Base-by-base conservation (phyloP, 768 basidiomycete genomes). In the Trametes cinnabarina region DNA sequence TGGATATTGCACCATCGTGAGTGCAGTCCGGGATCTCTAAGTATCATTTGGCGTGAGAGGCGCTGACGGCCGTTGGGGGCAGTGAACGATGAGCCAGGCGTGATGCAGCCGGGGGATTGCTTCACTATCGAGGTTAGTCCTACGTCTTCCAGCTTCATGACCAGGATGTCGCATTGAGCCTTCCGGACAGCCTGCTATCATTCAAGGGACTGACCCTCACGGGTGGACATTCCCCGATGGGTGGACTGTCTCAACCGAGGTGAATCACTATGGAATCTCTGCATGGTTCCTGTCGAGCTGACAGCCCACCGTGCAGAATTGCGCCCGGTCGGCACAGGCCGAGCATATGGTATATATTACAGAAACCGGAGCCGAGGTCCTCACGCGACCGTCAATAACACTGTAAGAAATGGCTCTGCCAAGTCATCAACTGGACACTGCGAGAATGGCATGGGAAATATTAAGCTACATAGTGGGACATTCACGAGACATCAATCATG, bases 221-320 rank as follows among this genome's bases (percentile, higher is more conserved):
- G 83, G 83, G 2, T 88, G 87, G 83, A 82, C 92, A 56, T 95
- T 91, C 70, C 90, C 90, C 2, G 94, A 96, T 68, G 92, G 90
- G 23, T 96, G 94, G 94, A 94, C 92, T 3, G 85, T 88, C n/a
- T 89, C 90, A 0, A 94, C 93, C 0, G 86, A 90, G 77, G 94
- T 85, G 66, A 52, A 82, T 32, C 26, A 8, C 10, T 17, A 14
- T 19, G n/a, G 23, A 3, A 25, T 46, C 4, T 47, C 20, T 22
- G n/a, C n/a, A n/a, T 6, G 32, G 17, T 8, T 11, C 19, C 34
- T 22, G 40, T 22, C 34, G 14, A 20, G 17, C n/a, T 26, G n/a
- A 19, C n/a, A n/a, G n/a, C n/a, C 19, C 4, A 23, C 17, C 19
- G 10, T 30, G 25, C 44, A 93, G 90, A 88, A 87, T 55, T 90